Conservation (phyloP, 177 flowering plant genomes). For the Vitis hybrid region DNA sequence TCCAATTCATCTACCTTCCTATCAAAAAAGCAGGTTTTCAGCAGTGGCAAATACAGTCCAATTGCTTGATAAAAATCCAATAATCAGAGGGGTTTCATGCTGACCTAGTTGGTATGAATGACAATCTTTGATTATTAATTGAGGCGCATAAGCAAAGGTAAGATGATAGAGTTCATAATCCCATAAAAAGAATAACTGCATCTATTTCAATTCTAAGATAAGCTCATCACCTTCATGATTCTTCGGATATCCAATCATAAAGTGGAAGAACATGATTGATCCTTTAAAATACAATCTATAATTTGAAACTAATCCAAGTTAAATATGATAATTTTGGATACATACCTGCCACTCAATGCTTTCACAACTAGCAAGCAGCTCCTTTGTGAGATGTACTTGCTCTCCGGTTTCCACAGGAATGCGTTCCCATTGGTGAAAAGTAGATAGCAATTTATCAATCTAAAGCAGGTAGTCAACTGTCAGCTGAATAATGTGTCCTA, state of each 20-base stretch:
- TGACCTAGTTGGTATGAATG: neutral
- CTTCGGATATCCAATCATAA: neutral
- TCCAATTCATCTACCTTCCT: slow-evolving; percentile 97
- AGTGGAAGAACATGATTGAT: neutral
- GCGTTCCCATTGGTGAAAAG: slow-evolving; percentile 75
- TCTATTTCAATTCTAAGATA: neutral
- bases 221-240: neutral
- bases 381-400: slow-evolving; percentile 52
- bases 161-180: too few relatives aligned
- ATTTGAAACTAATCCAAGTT: neutral
- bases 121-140: neutral
- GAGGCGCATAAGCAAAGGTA: neutral
- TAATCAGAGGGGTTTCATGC: neutral
- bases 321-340: neutral
- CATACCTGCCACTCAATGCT: slow-evolving; percentile 97
- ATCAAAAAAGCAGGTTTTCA: slow-evolving; percentile 54
- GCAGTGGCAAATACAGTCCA: slow-evolving; percentile 8
- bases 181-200: neutral
- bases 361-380: slow-evolving; percentile 66
- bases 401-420: slow-evolving; percentile 51
- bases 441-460: slow-evolving; percentile 80
- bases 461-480: slow-evolving; percentile 22
- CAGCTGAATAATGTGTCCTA: neutral
- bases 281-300: neutral
- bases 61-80: neutral